Percentiles rank a stretch among this genome's conserved stretches.
These are phyloP conservation scores for Ganoderma boninense DNA, from an alignment of 1,284 basidiomycete genomes.

Conservation along the genomic window DNA sequence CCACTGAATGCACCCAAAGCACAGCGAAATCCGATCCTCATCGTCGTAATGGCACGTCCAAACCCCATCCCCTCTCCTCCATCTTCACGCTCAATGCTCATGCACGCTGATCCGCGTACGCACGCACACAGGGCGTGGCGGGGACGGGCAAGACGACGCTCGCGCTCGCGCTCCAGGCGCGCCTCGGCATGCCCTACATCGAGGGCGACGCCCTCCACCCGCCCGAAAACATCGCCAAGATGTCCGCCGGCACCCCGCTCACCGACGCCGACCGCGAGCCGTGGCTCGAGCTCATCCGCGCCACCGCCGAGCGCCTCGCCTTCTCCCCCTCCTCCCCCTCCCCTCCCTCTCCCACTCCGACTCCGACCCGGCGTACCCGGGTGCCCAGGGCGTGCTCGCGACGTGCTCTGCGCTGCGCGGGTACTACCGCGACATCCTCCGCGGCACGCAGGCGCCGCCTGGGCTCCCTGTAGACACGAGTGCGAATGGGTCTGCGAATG, in stretches of 20 bases:
- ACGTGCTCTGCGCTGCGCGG: conserved; percentile 90
- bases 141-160: conserved; percentile 93
- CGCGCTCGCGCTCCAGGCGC: conserved; percentile 68
- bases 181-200: conserved; percentile 77
- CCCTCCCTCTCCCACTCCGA: no score
- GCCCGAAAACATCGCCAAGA: conserved; percentile 85
- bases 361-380: conserved; percentile 26
- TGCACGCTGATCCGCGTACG: background rate
- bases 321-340: no score
- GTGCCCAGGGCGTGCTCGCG: conserved; percentile 67
- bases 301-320: conserved; percentile 61
- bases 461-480: conserved; percentile 36
- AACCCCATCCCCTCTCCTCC: no score
- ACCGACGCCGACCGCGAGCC: conserved; percentile 87
- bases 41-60: conserved; percentile 57
- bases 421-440: conserved; percentile 84
- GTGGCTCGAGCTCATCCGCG: conserved; percentile 83
- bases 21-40: conserved; percentile 42
- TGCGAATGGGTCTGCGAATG: conserved; percentile 29
- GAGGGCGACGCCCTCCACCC: conserved; percentile 95
- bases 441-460: conserved; percentile 56
- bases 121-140: conserved; percentile 78
- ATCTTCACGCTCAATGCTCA: conserved; percentile 2
- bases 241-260: conserved; percentile 83
- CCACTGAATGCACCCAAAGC: conserved; percentile 21